Conservation (phyloP, 768 basidiomycete species). For the Tremella yokohamensis region DNA sequence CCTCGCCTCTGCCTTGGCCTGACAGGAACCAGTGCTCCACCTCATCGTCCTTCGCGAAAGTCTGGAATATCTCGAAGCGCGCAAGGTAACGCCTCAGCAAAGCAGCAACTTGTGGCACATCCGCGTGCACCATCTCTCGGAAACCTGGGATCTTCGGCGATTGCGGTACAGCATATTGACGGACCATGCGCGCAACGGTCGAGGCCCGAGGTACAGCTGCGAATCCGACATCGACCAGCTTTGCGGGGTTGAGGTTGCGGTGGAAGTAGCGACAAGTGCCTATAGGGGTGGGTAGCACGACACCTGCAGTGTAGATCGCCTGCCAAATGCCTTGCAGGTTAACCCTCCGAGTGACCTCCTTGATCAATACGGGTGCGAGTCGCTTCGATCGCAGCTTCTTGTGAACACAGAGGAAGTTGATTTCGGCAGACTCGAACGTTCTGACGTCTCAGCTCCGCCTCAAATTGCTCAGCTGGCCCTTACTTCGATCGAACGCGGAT, state of each 20-base stretch:
- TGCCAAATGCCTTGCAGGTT: slow-evolving; percentile 89
- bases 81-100: slow-evolving; percentile 75
- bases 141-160: slow-evolving; percentile 57
- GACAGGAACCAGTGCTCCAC: slow-evolving; percentile 81
- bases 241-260: slow-evolving; percentile 82
- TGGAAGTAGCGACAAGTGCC: slow-evolving; percentile 88
- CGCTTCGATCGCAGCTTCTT: slow-evolving; percentile 96
- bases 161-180: slow-evolving; percentile 64
- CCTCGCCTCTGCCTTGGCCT: slow-evolving; percentile 64
- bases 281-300: slow-evolving; percentile 88
- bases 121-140: slow-evolving; percentile 80
- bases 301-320: slow-evolving; percentile 93
- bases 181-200: slow-evolving; percentile 88
- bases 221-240: slow-evolving; percentile 86
- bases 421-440: slow-evolving; percentile 71
- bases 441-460: slow-evolving; percentile 53
- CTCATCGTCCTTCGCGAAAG: slow-evolving; percentile 68
- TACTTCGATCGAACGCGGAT: slow-evolving; percentile 81
- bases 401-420: slow-evolving; percentile 96
- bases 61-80: slow-evolving; percentile 76
- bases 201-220: slow-evolving; percentile 77
- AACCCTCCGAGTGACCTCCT: slow-evolving; percentile 90
- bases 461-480: slow-evolving; percentile 40
- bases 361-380: slow-evolving; percentile 90
- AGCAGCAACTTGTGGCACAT: slow-evolving; percentile 66